phyloP scores from a whole-genome alignment of 1,284 basidiomycete genomes.

The Ustilago trichophora region DNA sequence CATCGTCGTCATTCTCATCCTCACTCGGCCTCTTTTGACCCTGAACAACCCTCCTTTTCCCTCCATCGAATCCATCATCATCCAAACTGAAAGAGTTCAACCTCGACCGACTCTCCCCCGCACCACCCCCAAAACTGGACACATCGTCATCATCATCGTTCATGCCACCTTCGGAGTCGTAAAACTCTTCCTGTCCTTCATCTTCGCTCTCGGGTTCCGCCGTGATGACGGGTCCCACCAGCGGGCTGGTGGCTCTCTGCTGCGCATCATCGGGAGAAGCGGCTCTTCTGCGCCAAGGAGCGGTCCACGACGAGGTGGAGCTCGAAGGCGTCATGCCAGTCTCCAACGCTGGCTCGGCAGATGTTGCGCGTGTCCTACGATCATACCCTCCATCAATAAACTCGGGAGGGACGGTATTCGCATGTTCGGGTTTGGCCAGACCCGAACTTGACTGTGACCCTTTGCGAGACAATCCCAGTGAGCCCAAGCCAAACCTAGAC shows the following conservation, averaged over 20 bases:
- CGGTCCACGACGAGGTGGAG: conserved; percentile 35
- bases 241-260: conserved; percentile 36
- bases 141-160: conserved; percentile 32
- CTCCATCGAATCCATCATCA: neutral
- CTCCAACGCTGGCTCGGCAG: conserved; percentile 25
- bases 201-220: conserved; percentile 42
- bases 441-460: conserved; percentile 2
- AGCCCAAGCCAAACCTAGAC: conserved; percentile 51
- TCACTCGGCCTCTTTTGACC: conserved; percentile 12
- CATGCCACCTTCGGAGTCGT: conserved; percentile 21
- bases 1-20: too few relatives aligned
- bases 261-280: conserved; percentile 25
- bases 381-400: neutral
- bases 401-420: conserved; percentile 11
- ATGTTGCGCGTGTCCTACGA: conserved; percentile 6
- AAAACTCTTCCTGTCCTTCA: conserved; percentile 46
- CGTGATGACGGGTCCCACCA: conserved; percentile 49
- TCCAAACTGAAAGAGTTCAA: conserved; percentile 2
- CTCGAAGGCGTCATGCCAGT: neutral
- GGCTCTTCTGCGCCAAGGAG: conserved; percentile 47
- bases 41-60: too few relatives aligned
- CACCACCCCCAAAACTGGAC: conserved; percentile 10
- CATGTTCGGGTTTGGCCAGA: conserved; percentile 1
- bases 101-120: conserved; percentile 1
- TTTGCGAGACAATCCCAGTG: conserved; percentile 31